Evolutionary conservation across 2,329 filamentous ascomycete species (phyloP), one percentile per base, ranked within the genome.

Genomic region (Colletotrichum tabaci): DNA sequence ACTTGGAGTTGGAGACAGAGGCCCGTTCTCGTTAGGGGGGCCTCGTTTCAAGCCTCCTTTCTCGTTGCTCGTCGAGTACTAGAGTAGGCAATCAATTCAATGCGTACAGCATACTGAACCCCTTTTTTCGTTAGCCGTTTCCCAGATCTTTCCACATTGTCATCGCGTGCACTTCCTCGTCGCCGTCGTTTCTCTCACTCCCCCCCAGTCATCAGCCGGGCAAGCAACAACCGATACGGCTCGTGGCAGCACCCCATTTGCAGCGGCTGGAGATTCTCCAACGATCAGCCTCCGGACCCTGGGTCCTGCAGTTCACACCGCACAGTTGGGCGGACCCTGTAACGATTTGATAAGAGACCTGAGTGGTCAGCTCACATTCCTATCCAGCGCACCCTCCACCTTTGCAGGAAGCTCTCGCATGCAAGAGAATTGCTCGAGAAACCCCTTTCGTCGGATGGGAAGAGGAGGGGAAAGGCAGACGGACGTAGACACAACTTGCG

Each of bases 241-340:
- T 42, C 8, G 15, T 16, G 46, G 16, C n/a, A 21, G 26, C 44
- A 38, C 18, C 18, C 15, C 35, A 12, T 42, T 26, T 30, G 26
- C 60, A 26, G 46, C n/a, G 21, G 26, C 13, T 26, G 35, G 35
- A 40, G 46, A 40, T 52, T 30, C 58, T 61, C 9, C 30, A 49
- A 50, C 58, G 44, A 61, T 18, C 60, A 35, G n/a, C 8, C 26
- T 40, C n/a, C 13, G 35, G 49, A 55, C 61, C 61, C 61, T 10
- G n/a, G 47, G 61, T 21, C 61, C n/a, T 63, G 68, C 68, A 71
- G 52, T 42, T 46, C 64, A 63, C 65, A 71, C 68, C 65, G 68
- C 65, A 71, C 46, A 38, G 58, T 63, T 62, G 40, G 47, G 68
- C 68, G 65, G 68, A 63, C 68, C 58, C 50, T 49, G 68, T 46